Conservation (phyloP, 495 filamentous ascomycete species). For the Neurospora tetrasperma region DNA sequence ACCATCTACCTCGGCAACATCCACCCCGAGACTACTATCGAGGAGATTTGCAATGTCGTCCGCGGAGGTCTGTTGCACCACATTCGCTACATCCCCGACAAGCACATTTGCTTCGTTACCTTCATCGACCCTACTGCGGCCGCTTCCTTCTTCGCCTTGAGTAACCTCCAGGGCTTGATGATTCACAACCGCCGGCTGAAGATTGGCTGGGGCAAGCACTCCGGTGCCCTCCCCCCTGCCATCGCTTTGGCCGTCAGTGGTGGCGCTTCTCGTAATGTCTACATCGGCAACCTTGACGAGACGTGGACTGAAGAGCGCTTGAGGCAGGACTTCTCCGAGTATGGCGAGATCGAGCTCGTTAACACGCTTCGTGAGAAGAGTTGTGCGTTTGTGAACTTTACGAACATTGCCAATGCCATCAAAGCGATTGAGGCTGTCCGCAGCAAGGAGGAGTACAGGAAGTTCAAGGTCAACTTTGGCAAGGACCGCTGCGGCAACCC, state of each 20-base stretch:
- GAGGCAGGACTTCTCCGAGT: conserved; percentile 94
- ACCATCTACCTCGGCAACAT: conserved; percentile 99
- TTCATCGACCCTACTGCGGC: conserved; percentile 98
- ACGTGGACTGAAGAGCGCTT: conserved; percentile 93
- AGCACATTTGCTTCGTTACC: conserved; percentile 99
- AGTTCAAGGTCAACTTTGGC: conserved; percentile 99
- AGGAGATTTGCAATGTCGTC: conserved; percentile 97
- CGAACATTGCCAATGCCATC: conserved; percentile 98
- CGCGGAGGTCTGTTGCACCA: conserved; percentile 89
- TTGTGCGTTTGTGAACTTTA: conserved; percentile 99
- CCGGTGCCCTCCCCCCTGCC: conserved; percentile 88
- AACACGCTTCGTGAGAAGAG: conserved; percentile 97
- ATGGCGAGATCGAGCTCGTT: conserved; percentile 94
- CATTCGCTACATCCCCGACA: conserved; percentile 98
- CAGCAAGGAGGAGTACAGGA: conserved; percentile 87
- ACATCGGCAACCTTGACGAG: conserved; percentile 95
- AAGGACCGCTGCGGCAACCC: conserved; percentile 98
- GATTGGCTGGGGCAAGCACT: conserved; percentile 99
- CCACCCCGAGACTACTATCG: conserved; percentile 95
- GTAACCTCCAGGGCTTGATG: conserved; percentile 95
- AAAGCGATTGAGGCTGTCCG: conserved; percentile 96
- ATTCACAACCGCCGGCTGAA: conserved; percentile 97
- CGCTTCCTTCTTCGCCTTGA: conserved; percentile 93
- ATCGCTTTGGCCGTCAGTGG: conserved; percentile 95
- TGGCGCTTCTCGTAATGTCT: conserved; percentile 92